phyloP scores from a whole-genome alignment of 1,284 basidiomycete genomes.

The Ganoderma sinense region DNA sequence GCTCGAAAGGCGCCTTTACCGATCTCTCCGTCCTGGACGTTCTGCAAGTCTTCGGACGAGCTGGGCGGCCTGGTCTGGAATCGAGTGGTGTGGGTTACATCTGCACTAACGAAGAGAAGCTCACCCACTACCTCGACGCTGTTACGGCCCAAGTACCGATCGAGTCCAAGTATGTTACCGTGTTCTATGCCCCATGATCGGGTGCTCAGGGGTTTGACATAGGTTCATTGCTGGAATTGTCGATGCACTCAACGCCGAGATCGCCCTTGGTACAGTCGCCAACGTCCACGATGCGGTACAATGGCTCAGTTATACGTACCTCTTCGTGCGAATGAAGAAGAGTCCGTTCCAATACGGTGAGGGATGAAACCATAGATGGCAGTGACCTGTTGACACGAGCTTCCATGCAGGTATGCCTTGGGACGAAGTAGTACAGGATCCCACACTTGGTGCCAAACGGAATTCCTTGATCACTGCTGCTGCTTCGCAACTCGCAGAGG shows the following conservation, averaged over 20 bases:
- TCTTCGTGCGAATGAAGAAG: slow-evolving; percentile 95
- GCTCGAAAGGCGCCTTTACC: slow-evolving; percentile 86
- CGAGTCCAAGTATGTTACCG: slow-evolving; percentile 83
- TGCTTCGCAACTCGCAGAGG: slow-evolving; percentile 75
- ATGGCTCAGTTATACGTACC: slow-evolving; percentile 98
- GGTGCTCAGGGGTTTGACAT: not conserved
- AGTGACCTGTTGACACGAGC: not conserved
- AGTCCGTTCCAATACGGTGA: slow-evolving; percentile 92
- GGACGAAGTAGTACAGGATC: slow-evolving; percentile 80
- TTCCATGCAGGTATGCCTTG: slow-evolving; percentile 74
- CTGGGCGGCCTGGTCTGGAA: slow-evolving; percentile 96
- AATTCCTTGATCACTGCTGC: slow-evolving; percentile 77
- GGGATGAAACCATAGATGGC: not conserved
- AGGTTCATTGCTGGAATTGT: slow-evolving; percentile 90
- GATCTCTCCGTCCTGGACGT: slow-evolving; percentile 97
- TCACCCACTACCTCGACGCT: slow-evolving; percentile 91
- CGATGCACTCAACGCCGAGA: slow-evolving; percentile 96
- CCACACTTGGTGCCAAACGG: slow-evolving; percentile 79
- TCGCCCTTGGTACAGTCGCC: slow-evolving; percentile 93
- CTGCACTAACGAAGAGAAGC: slow-evolving; percentile 93
- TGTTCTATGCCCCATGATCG: not conserved
- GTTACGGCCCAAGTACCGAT: slow-evolving; percentile 95
- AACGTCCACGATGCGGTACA: slow-evolving; percentile 89
- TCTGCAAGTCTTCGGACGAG: slow-evolving; percentile 96
- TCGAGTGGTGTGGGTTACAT: slow-evolving; percentile 97